Percentiles rank a stretch among this genome's conserved stretches.
Evolutionary conservation across 306 rosid species (phyloP).

Genomic region (Heteromeles arbutifolia): DNA sequence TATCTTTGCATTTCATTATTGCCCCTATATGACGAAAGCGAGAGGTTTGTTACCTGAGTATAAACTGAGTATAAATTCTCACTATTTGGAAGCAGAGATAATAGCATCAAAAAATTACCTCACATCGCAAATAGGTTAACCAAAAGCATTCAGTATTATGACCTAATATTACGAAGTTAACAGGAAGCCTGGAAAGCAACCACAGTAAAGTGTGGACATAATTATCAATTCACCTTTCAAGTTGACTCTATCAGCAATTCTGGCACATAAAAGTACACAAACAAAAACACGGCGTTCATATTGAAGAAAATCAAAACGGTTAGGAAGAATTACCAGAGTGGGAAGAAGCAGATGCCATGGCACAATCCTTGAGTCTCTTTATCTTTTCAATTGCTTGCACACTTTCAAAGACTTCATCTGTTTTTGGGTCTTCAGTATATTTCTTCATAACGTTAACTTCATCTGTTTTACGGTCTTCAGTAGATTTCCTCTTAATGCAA

Average conservation of each 20-base stretch:
- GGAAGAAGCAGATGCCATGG: conserved; percentile 47
- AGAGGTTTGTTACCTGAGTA: background rate
- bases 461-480: conserved; percentile 22
- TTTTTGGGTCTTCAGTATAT: conserved; percentile 29
- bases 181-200: background rate
- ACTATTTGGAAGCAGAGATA: background rate
- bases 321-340: conserved; percentile 47
- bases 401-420: conserved; percentile 19
- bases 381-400: conserved; percentile 32
- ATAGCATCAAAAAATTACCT: background rate
- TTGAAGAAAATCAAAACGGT: background rate
- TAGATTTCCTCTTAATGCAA: conserved; percentile 33
- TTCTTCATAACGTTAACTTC: conserved; percentile 9
- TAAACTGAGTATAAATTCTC: background rate
- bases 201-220: background rate
- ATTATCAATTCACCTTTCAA: background rate
- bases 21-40: background rate
- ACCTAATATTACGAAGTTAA: background rate
- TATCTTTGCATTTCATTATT: background rate
- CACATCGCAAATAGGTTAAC: background rate
- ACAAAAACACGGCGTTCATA: background rate
- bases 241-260: background rate
- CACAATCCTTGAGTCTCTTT: conserved; percentile 44
- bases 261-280: background rate
- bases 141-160: background rate